Evolutionary conservation across 768 basidiomycete genomes (phyloP).

Genomic region (Suillus tomentosus): DNA sequence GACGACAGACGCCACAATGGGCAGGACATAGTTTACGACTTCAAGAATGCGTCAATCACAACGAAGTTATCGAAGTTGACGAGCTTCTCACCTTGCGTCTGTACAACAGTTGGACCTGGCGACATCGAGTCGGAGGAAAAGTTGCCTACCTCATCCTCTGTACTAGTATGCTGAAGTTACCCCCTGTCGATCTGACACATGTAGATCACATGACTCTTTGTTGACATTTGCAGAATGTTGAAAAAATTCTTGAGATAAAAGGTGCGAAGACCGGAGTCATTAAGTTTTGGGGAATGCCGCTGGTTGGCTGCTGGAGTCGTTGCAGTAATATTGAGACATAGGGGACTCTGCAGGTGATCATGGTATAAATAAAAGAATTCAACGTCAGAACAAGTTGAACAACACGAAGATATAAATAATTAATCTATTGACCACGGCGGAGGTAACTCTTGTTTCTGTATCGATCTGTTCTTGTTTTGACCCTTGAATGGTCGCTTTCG

Average conservation of each 20-base stretch:
- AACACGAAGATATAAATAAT: too few relatives aligned
- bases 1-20: neutral
- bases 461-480: too few relatives aligned
- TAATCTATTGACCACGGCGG: too few relatives aligned
- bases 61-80: neutral
- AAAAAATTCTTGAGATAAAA: too few relatives aligned
- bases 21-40: neutral
- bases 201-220: neutral
- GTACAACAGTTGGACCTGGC: neutral
- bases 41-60: neutral
- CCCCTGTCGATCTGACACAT: neutral
- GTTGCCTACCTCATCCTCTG: neutral
- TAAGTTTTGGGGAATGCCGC: neutral
- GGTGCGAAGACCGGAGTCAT: too few relatives aligned
- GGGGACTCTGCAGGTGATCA: too few relatives aligned
- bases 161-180: too few relatives aligned
- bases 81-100: slow-evolving; percentile 1
- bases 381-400: too few relatives aligned
- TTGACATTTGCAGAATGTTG: neutral
- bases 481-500: too few relatives aligned
- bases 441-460: too few relatives aligned
- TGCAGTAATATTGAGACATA: too few relatives aligned
- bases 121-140: neutral
- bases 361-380: too few relatives aligned
- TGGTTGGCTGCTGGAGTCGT: neutral